Evolutionary conservation across 2,329 filamentous ascomycete species (phyloP).

Genomic region (Aspergillus spinulosporus): DNA sequence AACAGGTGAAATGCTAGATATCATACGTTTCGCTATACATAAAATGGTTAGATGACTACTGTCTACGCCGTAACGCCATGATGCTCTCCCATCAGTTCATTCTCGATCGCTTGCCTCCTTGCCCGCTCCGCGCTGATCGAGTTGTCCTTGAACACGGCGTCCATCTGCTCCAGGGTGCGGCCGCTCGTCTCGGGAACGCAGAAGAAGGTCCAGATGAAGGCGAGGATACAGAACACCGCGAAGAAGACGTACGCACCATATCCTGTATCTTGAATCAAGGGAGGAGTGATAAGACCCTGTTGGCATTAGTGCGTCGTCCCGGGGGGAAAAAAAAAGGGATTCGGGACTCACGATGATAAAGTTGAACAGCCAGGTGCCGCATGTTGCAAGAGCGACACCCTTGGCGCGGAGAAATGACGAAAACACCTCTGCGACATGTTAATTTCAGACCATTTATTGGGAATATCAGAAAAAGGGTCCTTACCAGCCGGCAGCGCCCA

Average conservation of each 20-base stretch:
- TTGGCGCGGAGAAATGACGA: slow-evolving; percentile 62
- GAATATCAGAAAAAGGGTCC: background rate
- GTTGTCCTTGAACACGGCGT: slow-evolving; percentile 46
- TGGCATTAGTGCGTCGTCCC: slow-evolving; percentile 22
- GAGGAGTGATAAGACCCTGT: slow-evolving; percentile 63
- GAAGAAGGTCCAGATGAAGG: slow-evolving; percentile 53
- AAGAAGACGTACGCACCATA: slow-evolving; percentile 62
- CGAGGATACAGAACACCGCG: slow-evolving; percentile 54
- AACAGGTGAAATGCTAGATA: too few relatives aligned
- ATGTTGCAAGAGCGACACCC: slow-evolving; percentile 65
- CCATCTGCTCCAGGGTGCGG: slow-evolving; percentile 57
- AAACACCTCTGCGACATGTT: slow-evolving; percentile 60
- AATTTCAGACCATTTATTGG: slow-evolving; percentile 35
- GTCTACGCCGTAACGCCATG: background rate
- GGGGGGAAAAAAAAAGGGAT: background rate
- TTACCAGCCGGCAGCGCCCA: slow-evolving; percentile 45
- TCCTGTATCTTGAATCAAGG: slow-evolving; percentile 60
- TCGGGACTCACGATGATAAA: slow-evolving; percentile 56
- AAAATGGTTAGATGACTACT: slow-evolving; percentile 3
- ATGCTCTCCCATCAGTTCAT: slow-evolving; percentile 26
- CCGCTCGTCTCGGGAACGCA: slow-evolving; percentile 62
- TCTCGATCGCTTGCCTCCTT: slow-evolving; percentile 35
- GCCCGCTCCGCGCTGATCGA: slow-evolving; percentile 34
- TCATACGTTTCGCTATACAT: too few relatives aligned
- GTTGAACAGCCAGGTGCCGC: slow-evolving; percentile 65